These are phyloP conservation scores for Salix dunnii DNA, from an alignment of 345 rosid genomes.

Conservation along the genomic window DNA sequence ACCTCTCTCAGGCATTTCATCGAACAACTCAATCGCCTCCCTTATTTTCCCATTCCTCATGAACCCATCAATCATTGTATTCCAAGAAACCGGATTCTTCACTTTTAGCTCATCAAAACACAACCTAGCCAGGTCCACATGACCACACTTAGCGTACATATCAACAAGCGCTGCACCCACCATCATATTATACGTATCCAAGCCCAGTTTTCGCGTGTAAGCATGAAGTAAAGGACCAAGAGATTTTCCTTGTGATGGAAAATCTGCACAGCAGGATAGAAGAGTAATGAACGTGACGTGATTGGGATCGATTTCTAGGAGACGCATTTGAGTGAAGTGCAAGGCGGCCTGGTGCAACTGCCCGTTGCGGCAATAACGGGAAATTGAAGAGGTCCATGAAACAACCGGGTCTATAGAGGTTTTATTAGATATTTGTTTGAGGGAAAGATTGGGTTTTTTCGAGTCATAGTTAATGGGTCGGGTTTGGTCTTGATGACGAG, in stretches of 20 bases:
- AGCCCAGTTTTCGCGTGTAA: slow-evolving; percentile 47
- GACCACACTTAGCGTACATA: slow-evolving; percentile 24
- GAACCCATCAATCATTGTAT: slow-evolving; percentile 26
- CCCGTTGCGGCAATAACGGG: slow-evolving; percentile 60
- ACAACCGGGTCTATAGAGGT: slow-evolving; percentile 29
- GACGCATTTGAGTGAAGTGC: slow-evolving; percentile 56
- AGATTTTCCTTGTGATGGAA: slow-evolving; percentile 26
- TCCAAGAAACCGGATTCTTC: slow-evolving; percentile 22
- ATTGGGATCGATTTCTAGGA: slow-evolving; percentile 54
- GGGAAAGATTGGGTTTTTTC: slow-evolving; percentile 16
- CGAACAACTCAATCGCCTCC: slow-evolving; percentile 18
- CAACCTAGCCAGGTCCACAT: slow-evolving; percentile 13
- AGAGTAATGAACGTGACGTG: slow-evolving; percentile 55
- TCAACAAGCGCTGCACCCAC: slow-evolving; percentile 23
- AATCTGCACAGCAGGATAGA: slow-evolving; percentile 50
- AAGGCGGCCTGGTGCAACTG: slow-evolving; percentile 44
- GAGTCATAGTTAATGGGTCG: slow-evolving; percentile 4
- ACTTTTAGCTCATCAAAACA: slow-evolving; percentile 13
- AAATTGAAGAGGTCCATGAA: slow-evolving; percentile 71
- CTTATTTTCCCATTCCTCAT: slow-evolving; percentile 10
- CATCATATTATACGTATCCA: slow-evolving; percentile 19
- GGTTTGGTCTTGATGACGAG: slow-evolving; percentile 17
- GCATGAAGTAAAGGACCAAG: slow-evolving; percentile 60
- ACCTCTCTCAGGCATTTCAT: slow-evolving; percentile 27
- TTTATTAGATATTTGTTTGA: slow-evolving; percentile 4